Evolutionary conservation across 2,329 filamentous ascomycete species (phyloP).

Genomic region (Exophiala phaeomuriformis): DNA sequence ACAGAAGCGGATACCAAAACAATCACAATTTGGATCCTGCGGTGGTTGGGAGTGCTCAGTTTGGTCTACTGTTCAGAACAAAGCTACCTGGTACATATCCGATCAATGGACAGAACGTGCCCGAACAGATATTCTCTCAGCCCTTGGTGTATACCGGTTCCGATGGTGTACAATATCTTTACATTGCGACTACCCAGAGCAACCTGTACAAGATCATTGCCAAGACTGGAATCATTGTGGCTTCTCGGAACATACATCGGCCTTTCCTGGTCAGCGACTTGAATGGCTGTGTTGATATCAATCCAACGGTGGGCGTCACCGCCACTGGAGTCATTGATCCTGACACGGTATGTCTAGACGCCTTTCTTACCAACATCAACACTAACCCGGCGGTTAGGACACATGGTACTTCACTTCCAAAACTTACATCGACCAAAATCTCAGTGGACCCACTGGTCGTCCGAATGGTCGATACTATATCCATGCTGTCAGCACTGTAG

Average conservation of each 20-base stretch:
- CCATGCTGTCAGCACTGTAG: conserved; percentile 37
- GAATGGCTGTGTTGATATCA: conserved; percentile 43
- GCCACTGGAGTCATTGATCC: conserved; percentile 48
- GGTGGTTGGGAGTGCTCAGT: conserved; percentile 49
- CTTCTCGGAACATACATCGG: conserved; percentile 36
- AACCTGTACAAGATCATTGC: conserved; percentile 35
- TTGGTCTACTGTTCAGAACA: conserved; percentile 36
- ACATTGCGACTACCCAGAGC: conserved; percentile 48
- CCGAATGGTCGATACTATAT: conserved; percentile 38
- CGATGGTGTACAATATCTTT: conserved; percentile 47
- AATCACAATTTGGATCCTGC: conserved; percentile 59
- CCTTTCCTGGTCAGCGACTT: conserved; percentile 47
- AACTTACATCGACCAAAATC: conserved; percentile 42
- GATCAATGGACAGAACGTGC: conserved; percentile 32
- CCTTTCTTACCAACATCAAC: neutral
- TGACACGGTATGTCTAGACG: conserved; percentile 29
- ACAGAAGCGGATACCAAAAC: conserved; percentile 26
- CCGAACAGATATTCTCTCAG: conserved; percentile 49
- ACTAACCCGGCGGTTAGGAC: conserved; percentile 27
- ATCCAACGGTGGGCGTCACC: conserved; percentile 43
- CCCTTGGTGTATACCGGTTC: conserved; percentile 48
- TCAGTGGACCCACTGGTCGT: conserved; percentile 28
- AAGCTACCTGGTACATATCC: conserved; percentile 46
- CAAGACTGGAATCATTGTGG: conserved; percentile 36
- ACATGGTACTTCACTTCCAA: conserved; percentile 46